Base-by-base conservation (phyloP, 2,329 filamentous ascomycete genomes). In the Helotiales sp. region DNA sequence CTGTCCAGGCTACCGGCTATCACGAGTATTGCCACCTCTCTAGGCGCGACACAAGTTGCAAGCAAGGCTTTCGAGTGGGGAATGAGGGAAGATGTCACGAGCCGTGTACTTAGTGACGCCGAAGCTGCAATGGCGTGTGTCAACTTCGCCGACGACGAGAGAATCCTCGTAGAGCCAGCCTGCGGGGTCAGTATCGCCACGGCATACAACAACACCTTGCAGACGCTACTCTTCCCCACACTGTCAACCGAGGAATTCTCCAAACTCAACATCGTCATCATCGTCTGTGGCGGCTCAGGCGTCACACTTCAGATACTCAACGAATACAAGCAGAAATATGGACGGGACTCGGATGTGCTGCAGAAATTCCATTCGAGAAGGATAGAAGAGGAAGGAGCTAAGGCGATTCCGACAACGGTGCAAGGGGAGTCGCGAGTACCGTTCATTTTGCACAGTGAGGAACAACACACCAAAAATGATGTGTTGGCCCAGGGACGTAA, bases 141-240 rank as follows among this genome's bases (percentile, higher is more conserved):
- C 75, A 84, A 87, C 20, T 89, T 97, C 68, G 90, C 92, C 6
- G 92, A 97, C 73, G 93, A 97, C 68, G 92, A 94, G 73, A 82
- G 91, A 34, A 80, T 95, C 65, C 82, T 97, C 67, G 92, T 97
- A 2, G 95, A 98, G 81, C 83, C 90, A 45, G 89, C 93, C 0
- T 97, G 95, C 77, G 93, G 94, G 1, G 93, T 95, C 6, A 92
- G 91, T 63, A 80, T 97, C 15, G 92, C 91, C 0, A 78, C 87
- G 4, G 88, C 83, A 67, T 93, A 93, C 75, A 86, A 86, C 45
- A 87, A 85, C 0, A 79, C 85, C 37, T 76, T 96, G 75, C 85
- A 89, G 73, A 82, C 84, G 71, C 80, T 87, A 4, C 80, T 93
- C 0, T 87, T 90, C 0, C 74, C 80, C 59, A 82, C 78, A 0